Evolutionary conservation across 1,139 yeast species (phyloP).

Genomic region (Debaryomyces sp.): DNA sequence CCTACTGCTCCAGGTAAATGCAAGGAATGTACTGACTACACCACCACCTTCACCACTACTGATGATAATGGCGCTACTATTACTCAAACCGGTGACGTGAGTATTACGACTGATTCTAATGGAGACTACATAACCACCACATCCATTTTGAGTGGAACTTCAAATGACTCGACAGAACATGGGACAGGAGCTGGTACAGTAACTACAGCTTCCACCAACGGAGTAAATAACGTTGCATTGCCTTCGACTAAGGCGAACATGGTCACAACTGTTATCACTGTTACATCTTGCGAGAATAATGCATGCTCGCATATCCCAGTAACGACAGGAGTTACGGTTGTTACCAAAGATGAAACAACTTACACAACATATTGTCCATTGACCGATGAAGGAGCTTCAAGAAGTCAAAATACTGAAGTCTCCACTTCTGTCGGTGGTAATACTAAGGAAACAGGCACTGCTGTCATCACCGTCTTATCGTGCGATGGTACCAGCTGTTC

Average conservation of each 20-base stretch:
- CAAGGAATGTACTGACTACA: no score
- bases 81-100: conserved; percentile 19
- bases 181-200: no score
- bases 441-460: conserved; percentile 7
- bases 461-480: conserved; percentile 42
- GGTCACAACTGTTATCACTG: conserved; percentile 22
- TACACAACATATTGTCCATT: conserved; percentile 40
- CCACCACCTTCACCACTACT: no score
- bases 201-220: not conserved
- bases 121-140: conserved; percentile 12
- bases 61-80: conserved; percentile 17
- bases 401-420: conserved; percentile 16
- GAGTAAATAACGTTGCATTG: not conserved
- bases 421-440: conserved; percentile 15
- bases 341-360: conserved; percentile 26
- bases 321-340: conserved; percentile 25
- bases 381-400: conserved; percentile 14
- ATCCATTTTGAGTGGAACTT: not conserved
- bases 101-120: conserved; percentile 10
- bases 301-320: conserved; percentile 37
- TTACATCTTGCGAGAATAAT: conserved; percentile 50
- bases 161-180: not conserved
- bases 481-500: conserved; percentile 44
- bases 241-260: conserved; percentile 42
- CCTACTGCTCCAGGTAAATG: no score